These are phyloP conservation scores for Globisporangium mamillatum DNA, from an alignment of 352 stramenopile genomes.

Conservation along the genomic window DNA sequence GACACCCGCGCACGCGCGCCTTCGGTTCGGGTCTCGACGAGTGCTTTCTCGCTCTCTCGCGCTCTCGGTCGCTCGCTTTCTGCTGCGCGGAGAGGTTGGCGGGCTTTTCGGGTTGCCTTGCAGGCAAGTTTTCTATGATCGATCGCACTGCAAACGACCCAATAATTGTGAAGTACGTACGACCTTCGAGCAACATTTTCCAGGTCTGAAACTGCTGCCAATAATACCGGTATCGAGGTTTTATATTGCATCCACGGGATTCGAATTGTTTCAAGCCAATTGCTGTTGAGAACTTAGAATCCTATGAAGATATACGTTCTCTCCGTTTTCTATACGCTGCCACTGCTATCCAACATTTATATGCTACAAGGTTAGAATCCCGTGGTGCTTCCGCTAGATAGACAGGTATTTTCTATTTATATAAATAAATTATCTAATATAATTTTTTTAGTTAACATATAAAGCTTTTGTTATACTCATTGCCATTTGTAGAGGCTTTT, in stretches of 20 bases:
- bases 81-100: not conserved
- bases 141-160: not conserved
- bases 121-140: not conserved
- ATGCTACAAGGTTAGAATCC: too few relatives aligned
- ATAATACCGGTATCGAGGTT: not conserved
- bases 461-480: too few relatives aligned
- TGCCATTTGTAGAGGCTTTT: too few relatives aligned
- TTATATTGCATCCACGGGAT: not conserved
- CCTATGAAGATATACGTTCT: too few relatives aligned
- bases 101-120: constrained; percentile 5
- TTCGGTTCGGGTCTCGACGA: not conserved
- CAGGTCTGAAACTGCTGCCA: not conserved
- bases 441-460: too few relatives aligned
- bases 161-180: not conserved
- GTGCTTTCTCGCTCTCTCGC: not conserved
- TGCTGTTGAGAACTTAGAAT: too few relatives aligned
- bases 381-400: too few relatives aligned
- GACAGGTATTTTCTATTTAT: too few relatives aligned
- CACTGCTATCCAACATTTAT: too few relatives aligned
- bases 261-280: too few relatives aligned
- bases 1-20: not conserved
- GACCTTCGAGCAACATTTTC: not conserved
- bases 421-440: too few relatives aligned
- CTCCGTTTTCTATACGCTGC: too few relatives aligned
- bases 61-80: not conserved